Conservation (phyloP, 371 early-diverging fungal species). For the Actinomucor elegans region DNA sequence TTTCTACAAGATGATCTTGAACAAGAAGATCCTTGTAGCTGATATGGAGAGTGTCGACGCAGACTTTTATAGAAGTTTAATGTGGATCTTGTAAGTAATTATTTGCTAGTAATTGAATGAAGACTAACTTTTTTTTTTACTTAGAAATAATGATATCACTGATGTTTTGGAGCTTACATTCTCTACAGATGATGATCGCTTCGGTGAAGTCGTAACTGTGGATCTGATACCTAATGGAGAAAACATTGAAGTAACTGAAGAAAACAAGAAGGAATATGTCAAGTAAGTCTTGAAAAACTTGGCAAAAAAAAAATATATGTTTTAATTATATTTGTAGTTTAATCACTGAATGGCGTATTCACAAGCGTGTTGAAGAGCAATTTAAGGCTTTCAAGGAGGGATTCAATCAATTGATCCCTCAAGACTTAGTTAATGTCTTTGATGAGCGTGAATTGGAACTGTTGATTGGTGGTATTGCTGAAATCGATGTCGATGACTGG, state of each 20-base stretch:
- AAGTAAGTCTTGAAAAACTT: conserved; percentile 29
- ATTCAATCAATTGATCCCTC: conserved; percentile 95
- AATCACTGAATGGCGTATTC: conserved; percentile 84
- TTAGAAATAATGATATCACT: conserved; percentile 84
- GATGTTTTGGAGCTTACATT: conserved; percentile 91
- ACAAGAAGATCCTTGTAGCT: conserved; percentile 81
- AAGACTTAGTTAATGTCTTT: conserved; percentile 92
- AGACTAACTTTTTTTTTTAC: background rate
- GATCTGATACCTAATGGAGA: conserved; percentile 92
- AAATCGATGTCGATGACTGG: conserved; percentile 99
- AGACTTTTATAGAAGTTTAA: conserved; percentile 87
- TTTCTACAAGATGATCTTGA: conserved; percentile 96
- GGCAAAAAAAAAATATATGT: background rate
- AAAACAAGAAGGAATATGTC: conserved; percentile 70
- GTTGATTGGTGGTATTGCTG: conserved; percentile 96
- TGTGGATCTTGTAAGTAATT: conserved; percentile 86
- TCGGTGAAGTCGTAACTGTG: conserved; percentile 88
- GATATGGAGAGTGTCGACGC: conserved; percentile 98
- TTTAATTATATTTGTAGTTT: conserved; percentile 38
- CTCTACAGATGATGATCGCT: conserved; percentile 90
- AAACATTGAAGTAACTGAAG: conserved; percentile 47
- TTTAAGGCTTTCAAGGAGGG: conserved; percentile 93
- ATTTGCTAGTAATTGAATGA: background rate
- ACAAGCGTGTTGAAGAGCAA: conserved; percentile 91
- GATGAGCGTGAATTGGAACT: conserved; percentile 98